Evolutionary conservation across 2,329 filamentous ascomycete species (phyloP).

Genomic region (Stenocarpella maydis): DNA sequence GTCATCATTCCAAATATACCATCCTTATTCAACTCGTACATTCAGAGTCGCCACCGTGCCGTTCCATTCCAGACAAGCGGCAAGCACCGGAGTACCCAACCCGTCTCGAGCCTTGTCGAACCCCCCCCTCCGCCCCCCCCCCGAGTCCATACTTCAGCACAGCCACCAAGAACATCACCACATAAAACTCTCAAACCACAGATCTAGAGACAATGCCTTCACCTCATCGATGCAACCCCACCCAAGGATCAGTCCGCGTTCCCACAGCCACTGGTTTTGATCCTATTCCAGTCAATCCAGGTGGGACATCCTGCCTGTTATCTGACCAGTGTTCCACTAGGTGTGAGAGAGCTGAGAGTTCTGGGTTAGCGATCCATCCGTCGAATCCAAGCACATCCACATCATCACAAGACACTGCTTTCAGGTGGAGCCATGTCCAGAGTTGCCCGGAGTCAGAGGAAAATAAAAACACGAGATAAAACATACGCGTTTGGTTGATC

Average conservation of each 20-base stretch:
- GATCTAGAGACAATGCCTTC: neutral
- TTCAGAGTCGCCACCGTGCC: neutral
- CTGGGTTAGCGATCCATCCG: conserved; percentile 33
- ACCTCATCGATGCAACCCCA: neutral
- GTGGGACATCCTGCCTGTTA: neutral
- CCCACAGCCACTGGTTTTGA: neutral
- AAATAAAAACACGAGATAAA: conserved; percentile 22
- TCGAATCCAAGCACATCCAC: neutral
- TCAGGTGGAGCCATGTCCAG: conserved; percentile 19
- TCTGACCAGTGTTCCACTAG: neutral
- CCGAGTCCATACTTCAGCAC: neutral
- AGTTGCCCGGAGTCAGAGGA: conserved; percentile 25
- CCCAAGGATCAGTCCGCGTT: neutral
- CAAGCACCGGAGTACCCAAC: neutral
- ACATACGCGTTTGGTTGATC: conserved; percentile 34
- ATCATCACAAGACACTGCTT: neutral
- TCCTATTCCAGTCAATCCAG: neutral
- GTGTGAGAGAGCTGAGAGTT: conserved; percentile 19
- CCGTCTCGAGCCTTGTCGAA: too few relatives aligned
- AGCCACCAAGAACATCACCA: neutral
- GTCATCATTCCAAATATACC: conserved; percentile 7
- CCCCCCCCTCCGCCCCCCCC: too few relatives aligned
- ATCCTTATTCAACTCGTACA: conserved; percentile 16
- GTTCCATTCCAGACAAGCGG: conserved; percentile 1
- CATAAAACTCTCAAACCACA: neutral